Evolutionary conservation across 1,284 basidiomycete species (phyloP), one percentile per base, ranked within the genome.

Genomic region (Austroboletus rostrupii): DNA sequence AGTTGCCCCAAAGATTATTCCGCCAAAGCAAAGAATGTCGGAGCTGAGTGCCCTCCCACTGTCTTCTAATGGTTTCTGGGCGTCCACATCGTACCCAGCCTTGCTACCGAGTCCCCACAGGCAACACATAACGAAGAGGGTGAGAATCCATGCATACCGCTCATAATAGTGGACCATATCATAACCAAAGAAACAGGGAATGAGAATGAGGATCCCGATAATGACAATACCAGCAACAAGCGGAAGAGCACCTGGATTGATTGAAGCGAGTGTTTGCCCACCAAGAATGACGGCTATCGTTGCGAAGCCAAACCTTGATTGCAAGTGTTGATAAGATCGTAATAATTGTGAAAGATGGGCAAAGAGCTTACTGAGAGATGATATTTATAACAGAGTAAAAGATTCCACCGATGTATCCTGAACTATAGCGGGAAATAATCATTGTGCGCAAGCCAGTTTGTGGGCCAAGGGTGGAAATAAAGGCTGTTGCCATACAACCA

Each of bases 391-490:
- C 56, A 12, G 80, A 77, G 57, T 80, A 80, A 48, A 85, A 69
- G 10, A 71, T 73, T 1, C 77, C 74, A 13, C 81, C 80, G 33
- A 77, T 58, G 56, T 79, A 83, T 7, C 81, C 82, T 5, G 78
- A 78, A 49, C 76, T 76, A 57, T 74, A 83, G 1, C 81, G 70
- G 5, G 72, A 66, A 50, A 78, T 76, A 47, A 78, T 62, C 79
- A 87, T 85, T 70, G 66, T 39, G 12, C 37, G 37, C 37, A 39
- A 10, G 37, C 37, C 37, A 5, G 37, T 39, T 20, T 39, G 19
- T 1, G 83, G 81, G 0, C 83, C 83, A n/a, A 86, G 72, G 1
- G 73, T 80, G 13, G 81, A 77, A 43, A 83, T 75, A 59, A 80
- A 81, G 0, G 77, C 75, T 0, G 72, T 72, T 17, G 68, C 51